These are phyloP conservation scores for Neofusicoccum ribis DNA, from an alignment of 2,329 filamentous ascomycete genomes.

Conservation along the genomic window DNA sequence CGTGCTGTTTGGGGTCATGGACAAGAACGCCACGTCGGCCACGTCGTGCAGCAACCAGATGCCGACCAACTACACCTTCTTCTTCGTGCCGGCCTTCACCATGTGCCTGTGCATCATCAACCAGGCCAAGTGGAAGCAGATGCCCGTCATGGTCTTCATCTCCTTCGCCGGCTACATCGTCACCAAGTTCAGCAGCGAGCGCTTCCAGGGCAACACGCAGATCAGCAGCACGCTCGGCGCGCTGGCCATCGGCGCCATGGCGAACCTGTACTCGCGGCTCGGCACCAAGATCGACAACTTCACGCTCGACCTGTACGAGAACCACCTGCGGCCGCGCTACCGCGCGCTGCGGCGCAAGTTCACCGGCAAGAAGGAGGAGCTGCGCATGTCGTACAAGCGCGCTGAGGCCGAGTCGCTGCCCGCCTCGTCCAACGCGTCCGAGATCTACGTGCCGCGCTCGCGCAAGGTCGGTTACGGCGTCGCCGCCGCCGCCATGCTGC, in stretches of 20 bases:
- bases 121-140: slow-evolving; percentile 77
- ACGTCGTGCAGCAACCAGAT: slow-evolving; percentile 50
- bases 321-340: slow-evolving; percentile 45
- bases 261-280: slow-evolving; percentile 76
- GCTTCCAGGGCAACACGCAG: slow-evolving; percentile 69
- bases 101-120: slow-evolving; percentile 72
- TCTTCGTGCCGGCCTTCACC: slow-evolving; percentile 74
- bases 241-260: slow-evolving; percentile 72
- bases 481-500: slow-evolving; percentile 80
- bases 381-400: neutral
- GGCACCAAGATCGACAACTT: slow-evolving; percentile 60
- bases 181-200: slow-evolving; percentile 69
- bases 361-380: slow-evolving; percentile 25
- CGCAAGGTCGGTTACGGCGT: slow-evolving; percentile 66
- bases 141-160: slow-evolving; percentile 74
- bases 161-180: slow-evolving; percentile 72
- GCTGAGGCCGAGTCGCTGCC: neutral
- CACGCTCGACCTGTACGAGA: slow-evolving; percentile 56
- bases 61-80: slow-evolving; percentile 58
- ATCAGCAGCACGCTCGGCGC: slow-evolving; percentile 78
- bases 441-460: slow-evolving; percentile 28
- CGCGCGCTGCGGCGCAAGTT: slow-evolving; percentile 32
- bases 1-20: slow-evolving; percentile 51
- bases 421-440: neutral
- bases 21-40: slow-evolving; percentile 47